These are phyloP conservation scores for Carnegiea gigantea DNA, from an alignment of 179 eudicot species.

Conservation along the genomic window DNA sequence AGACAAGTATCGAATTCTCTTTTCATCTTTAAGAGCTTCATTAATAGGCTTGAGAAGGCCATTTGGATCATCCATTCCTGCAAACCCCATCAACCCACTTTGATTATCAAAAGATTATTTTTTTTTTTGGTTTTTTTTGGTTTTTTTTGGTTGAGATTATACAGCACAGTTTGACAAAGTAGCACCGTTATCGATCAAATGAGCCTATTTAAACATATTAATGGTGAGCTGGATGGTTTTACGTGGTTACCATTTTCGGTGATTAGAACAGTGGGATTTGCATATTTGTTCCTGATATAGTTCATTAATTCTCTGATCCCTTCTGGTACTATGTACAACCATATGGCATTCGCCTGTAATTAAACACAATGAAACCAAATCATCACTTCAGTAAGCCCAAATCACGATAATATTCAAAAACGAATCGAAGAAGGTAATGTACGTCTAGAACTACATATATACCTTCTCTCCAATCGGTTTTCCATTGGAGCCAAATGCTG, in stretches of 20 bases:
- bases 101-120: too few relatives aligned
- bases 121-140: too few relatives aligned
- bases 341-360: slow-evolving; percentile 72
- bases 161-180: too few relatives aligned
- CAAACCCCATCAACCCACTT: neutral
- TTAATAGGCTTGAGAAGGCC: slow-evolving; percentile 37
- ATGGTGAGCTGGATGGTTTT: too few relatives aligned
- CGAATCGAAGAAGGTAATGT: too few relatives aligned
- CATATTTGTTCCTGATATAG: slow-evolving; percentile 69
- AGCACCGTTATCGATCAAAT: too few relatives aligned
- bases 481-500: slow-evolving; percentile 46
- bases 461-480: slow-evolving; percentile 73
- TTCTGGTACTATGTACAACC: slow-evolving; percentile 84
- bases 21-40: slow-evolving; percentile 61
- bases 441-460: slow-evolving; percentile 10
- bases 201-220: too few relatives aligned
- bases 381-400: neutral
- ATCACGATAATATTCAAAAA: too few relatives aligned
- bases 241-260: slow-evolving; percentile 78
- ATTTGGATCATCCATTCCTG: slow-evolving; percentile 80
- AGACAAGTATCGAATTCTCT: slow-evolving; percentile 69
- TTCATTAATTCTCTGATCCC: slow-evolving; percentile 85
- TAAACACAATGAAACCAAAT: neutral
- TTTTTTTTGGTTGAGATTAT: too few relatives aligned
- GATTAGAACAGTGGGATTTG: slow-evolving; percentile 69